Base-by-base conservation (phyloP, 2,329 filamentous ascomycete genomes). In the Chaetomium olivaceum region DNA sequence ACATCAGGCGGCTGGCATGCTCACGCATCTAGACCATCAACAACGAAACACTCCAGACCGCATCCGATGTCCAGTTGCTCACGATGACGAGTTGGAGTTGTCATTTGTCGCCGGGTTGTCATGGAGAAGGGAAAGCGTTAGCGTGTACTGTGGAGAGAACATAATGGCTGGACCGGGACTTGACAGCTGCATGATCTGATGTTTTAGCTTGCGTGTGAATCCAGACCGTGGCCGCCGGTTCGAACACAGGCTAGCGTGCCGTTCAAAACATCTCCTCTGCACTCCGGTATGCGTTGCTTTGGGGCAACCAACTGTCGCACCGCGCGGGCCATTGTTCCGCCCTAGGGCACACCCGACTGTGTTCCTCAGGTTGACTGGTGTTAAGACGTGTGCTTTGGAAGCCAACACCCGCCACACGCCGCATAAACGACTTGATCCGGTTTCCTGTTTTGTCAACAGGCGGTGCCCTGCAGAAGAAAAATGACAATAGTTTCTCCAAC, bases 381-480 rank as follows among this genome's bases (percentile, higher is more conserved):
- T 19, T 11, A 33, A 43, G 56, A 52, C 12, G 52, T 31, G 29
- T 21, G 25, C 8, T 60, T 31, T 51, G 39, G 31, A 19, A 19
- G 27, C 29, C 52, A 25, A 56, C 14, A 21, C 2, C 31, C 31
- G 9, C 29, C 48, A 31, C 12, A 46, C 27, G 62, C 36, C 21
- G 43, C 43, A 57, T 61, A 39, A 55, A 61, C 55, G 46, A 59
- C 39, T 36, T 36, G 56, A 48, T 64, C 33, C 61, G 56, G 62
- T 62, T 65, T 39, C 57, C 57, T 62, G 57, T 54, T 63, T 54
- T 57, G 64, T 51, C 52, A 57, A 51, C 56, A 50, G 58, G 43
- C 50, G 52, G 19, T 52, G 57, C 52, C 25, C 48, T 27, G 12
- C 57, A 31, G 59, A 58, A 62, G 54, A 27, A 52, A 52, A 58